Base-by-base conservation (phyloP, 75 land plant genomes). In the Cupressus sempervirens region DNA sequence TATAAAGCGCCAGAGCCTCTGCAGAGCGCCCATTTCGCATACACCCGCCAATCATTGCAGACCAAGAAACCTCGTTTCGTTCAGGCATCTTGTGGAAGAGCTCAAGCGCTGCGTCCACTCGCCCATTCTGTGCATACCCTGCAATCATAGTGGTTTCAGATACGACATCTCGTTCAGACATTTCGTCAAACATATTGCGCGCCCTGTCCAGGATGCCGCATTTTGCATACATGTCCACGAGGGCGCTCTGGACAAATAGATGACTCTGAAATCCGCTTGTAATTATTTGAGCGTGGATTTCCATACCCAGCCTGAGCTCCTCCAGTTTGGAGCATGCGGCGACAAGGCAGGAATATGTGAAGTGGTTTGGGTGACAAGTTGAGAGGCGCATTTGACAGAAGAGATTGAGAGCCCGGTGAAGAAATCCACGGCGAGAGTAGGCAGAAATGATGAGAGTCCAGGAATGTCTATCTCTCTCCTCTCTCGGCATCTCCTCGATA, bases 61-160 rank as follows among this genome's bases (percentile, higher is more conserved):
- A 91, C 96, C 96, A 95, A 16, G 95, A 83, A 10, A 93, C 91
- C 1, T 88, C 76, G 70, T 84, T 92, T 45, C 90, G 75, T 18
- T 86, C 88, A 1, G 83, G 82, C 93, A 91, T 92, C 38, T 84
- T 30, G 68, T 83, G 79, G 83, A 94, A 94, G 5, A 92, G 53
- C 56, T 52, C 8, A 8, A 88, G 52, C 30, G 90, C 93, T 70
- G 13, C 82, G 1, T 81, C 87, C 7, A 85, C 84, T 52, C 87
- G 82, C 0, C 89, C 89, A 29, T 40, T 68, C 32, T 83, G 86
- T 36, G 86, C 91, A 81, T 81, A 92, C 80, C 92, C 95, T 62
- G 86, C 88, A 73, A 94, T 85, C 91, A 94, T 88, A 72, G 91
- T 74, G 38, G 91, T 94, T 91, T 91, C 91, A 67, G 87, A 83